Conservation (phyloP, 2,329 filamentous ascomycete species). For the Fusarium coffeatum region DNA sequence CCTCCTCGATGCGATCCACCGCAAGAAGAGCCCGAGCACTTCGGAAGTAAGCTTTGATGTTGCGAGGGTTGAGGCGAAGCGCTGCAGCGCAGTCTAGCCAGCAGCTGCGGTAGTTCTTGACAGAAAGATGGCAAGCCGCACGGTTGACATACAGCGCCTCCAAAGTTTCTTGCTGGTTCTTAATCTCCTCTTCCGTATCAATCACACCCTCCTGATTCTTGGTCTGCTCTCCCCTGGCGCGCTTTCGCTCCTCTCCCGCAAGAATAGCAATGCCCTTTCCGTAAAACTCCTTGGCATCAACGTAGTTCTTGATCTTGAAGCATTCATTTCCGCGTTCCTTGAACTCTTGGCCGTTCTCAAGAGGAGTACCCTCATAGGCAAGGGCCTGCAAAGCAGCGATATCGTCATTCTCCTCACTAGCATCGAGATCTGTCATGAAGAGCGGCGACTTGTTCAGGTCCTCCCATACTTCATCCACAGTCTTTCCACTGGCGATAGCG, state of each 20-base stretch:
- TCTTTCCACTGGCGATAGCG: slow-evolving; percentile 57
- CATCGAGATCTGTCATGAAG: slow-evolving; percentile 95
- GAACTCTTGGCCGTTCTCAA: slow-evolving; percentile 85
- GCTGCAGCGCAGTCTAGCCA: slow-evolving; percentile 86
- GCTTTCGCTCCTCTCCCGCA: slow-evolving; percentile 69
- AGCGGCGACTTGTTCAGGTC: slow-evolving; percentile 76
- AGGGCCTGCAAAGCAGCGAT: slow-evolving; percentile 90
- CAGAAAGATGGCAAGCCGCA: slow-evolving; percentile 87
- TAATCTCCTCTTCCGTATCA: slow-evolving; percentile 65
- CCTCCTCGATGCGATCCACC: slow-evolving; percentile 82
- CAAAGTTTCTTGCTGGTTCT: slow-evolving; percentile 71
- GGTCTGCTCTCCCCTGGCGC: slow-evolving; percentile 55
- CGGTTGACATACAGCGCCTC: slow-evolving; percentile 88
- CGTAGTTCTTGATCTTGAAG: slow-evolving; percentile 78
- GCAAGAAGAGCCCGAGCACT: slow-evolving; percentile 81
- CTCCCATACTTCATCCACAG: slow-evolving; percentile 66
- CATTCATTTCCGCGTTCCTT: slow-evolving; percentile 93
- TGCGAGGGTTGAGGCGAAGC: slow-evolving; percentile 80
- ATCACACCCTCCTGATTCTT: slow-evolving; percentile 46
- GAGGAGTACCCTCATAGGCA: slow-evolving; percentile 89
- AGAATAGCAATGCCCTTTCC: slow-evolving; percentile 84
- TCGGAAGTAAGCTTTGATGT: slow-evolving; percentile 93
- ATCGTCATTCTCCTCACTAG: slow-evolving; percentile 85
- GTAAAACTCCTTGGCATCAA: slow-evolving; percentile 92
- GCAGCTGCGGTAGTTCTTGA: slow-evolving; percentile 88